These are phyloP conservation scores for Cercospora zeina DNA, from an alignment of 2,329 filamentous ascomycete species.

Conservation along the genomic window DNA sequence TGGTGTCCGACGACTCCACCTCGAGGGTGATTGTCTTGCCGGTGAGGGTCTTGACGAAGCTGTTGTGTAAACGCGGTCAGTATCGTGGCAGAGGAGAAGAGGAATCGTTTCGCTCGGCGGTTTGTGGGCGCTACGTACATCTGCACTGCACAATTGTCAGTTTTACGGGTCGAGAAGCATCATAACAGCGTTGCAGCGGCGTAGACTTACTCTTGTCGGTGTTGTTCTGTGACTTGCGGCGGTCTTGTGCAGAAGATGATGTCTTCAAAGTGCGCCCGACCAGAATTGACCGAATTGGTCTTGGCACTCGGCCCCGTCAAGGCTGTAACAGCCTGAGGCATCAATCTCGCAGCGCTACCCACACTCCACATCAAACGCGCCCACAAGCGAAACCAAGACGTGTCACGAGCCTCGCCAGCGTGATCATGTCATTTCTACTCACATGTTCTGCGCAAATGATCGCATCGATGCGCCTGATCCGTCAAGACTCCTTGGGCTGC, in stretches of 20 bases:
- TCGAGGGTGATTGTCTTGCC: constrained; percentile 99
- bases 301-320: not conserved
- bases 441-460: not conserved
- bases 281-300: constrained; percentile 4
- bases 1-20: constrained; percentile 98
- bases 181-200: not conserved
- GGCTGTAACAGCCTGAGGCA: not conserved
- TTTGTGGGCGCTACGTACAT: constrained; percentile 34
- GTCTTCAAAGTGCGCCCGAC: constrained; percentile 7
- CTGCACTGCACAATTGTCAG: constrained; percentile 39
- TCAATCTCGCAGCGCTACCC: not conserved
- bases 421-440: not conserved
- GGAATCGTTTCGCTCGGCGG: constrained; percentile 21
- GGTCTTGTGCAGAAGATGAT: constrained; percentile 19
- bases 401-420: not conserved
- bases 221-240: constrained; percentile 26
- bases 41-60: constrained; percentile 99
- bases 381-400: not conserved
- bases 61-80: constrained; percentile 47
- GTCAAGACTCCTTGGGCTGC: not conserved
- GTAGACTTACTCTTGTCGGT: constrained; percentile 33
- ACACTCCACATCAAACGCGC: not conserved
- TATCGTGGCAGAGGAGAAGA: constrained; percentile 17
- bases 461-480: not conserved
- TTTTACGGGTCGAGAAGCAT: constrained; percentile 8